phyloP scores from a whole-genome alignment of 2,329 filamentous ascomycete species.

The Cercospora nicotianae region DNA sequence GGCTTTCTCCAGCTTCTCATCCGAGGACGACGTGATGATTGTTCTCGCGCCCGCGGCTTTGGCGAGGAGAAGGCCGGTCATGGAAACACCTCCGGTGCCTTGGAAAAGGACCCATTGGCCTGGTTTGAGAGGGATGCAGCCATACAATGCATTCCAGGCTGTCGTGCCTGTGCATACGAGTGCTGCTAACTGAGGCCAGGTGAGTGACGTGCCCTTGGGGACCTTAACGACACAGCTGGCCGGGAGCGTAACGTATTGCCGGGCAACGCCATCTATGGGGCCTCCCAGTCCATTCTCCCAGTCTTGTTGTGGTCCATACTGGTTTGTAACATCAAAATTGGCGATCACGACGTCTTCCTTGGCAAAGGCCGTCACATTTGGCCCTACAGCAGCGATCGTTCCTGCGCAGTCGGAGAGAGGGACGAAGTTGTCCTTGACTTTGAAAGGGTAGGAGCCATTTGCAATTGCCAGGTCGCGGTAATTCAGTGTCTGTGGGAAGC shows the following conservation, averaged over 20 bases:
- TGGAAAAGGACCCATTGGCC: slow-evolving; percentile 30
- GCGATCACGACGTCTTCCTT: slow-evolving; percentile 64
- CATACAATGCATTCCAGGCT: slow-evolving; percentile 31
- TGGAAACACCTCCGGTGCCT: slow-evolving; percentile 47
- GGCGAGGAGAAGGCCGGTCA: slow-evolving; percentile 36
- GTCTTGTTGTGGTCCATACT: slow-evolving; percentile 53
- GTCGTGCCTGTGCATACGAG: slow-evolving; percentile 29
- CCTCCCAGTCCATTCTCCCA: slow-evolving; percentile 54
- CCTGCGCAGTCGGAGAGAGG: slow-evolving; percentile 71
- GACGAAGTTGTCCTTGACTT: slow-evolving; percentile 46
- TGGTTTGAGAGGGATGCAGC: slow-evolving; percentile 26
- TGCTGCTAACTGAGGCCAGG: slow-evolving; percentile 26
- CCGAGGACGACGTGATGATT: slow-evolving; percentile 60
- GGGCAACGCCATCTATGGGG: slow-evolving; percentile 58
- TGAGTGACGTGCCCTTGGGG: slow-evolving; percentile 41
- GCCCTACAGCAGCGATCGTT: slow-evolving; percentile 53
- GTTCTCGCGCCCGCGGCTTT: slow-evolving; percentile 41
- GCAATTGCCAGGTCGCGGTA: slow-evolving; percentile 47
- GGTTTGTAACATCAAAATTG: slow-evolving; percentile 25
- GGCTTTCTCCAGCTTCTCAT: slow-evolving; percentile 55
- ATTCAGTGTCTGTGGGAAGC: slow-evolving; percentile 45
- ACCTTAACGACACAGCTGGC: slow-evolving; percentile 54
- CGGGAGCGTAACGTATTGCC: slow-evolving; percentile 60
- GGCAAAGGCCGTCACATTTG: slow-evolving; percentile 31
- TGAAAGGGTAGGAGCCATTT: slow-evolving; percentile 24